phyloP scores from a whole-genome alignment of 1,139 yeast genomes.

The Hansenula sp. region DNA sequence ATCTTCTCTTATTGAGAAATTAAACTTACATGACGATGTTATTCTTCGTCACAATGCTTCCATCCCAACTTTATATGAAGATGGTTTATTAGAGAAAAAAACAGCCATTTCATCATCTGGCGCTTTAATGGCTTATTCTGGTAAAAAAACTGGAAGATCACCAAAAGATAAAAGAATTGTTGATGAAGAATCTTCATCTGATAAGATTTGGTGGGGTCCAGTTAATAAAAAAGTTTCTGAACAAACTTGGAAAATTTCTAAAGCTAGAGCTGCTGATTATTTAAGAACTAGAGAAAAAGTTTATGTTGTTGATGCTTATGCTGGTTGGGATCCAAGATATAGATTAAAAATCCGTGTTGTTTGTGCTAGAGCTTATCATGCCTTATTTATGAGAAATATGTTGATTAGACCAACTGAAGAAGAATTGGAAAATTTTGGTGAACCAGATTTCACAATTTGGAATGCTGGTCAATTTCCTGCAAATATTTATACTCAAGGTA shows the following conservation, averaged over 20 bases:
- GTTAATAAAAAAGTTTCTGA: conserved; percentile 95
- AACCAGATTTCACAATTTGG: conserved; percentile 98
- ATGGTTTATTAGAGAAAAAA: conserved; percentile 83
- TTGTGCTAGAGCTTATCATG: conserved; percentile 98
- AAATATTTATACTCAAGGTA: conserved; percentile 92
- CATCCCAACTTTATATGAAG: conserved; percentile 91
- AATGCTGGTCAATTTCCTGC: conserved; percentile 99
- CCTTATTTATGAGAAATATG: conserved; percentile 97
- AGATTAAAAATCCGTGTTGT: conserved; percentile 95
- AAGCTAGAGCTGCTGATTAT: conserved; percentile 96
- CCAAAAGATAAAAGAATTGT: conserved; percentile 98
- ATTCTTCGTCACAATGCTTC: conserved; percentile 77
- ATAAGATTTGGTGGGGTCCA: conserved; percentile 98
- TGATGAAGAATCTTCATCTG: conserved; percentile 81
- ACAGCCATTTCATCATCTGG: conserved; percentile 93
- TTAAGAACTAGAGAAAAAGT: conserved; percentile 93
- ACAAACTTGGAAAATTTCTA: conserved; percentile 92
- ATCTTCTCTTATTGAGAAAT: conserved; percentile 24
- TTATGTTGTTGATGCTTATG: conserved; percentile 93
- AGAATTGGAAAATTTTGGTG: conserved; percentile 87
- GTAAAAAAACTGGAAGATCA: conserved; percentile 95
- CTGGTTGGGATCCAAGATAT: conserved; percentile 99
- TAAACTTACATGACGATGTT: conserved; percentile 32
- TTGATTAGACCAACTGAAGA: conserved; percentile 90
- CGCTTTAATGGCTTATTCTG: conserved; percentile 94